Evolutionary conservation across 306 rosid genomes (phyloP), one percentile per base, ranked within the genome.

Genomic region (Cucurbita maxima): DNA sequence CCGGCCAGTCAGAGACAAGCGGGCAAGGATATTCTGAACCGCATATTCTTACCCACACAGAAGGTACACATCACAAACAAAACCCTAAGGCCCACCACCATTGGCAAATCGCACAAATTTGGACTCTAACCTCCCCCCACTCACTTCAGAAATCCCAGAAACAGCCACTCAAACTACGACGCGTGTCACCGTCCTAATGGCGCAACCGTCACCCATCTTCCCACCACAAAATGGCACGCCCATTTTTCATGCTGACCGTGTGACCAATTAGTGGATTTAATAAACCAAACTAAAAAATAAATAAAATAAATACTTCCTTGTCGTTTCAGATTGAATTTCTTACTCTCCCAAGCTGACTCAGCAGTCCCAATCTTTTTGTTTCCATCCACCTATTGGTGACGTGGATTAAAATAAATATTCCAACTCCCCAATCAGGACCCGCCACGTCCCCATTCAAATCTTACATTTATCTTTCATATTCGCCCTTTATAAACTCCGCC

Each of bases 71-170:
- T 58, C 7, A n/a, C 12, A 36, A 15, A 34, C 22, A 61, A 58
- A 22, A 6, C 4, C 63, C 18, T 30, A 18, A 13, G 47, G 15
- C 68, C 68, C 18, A 61, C 68, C 67, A 5, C 13, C 66, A 13
- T 15, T 5, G 6, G 9, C 22, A 60, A 36, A 36, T 61, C 68
- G 37, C 68, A 61, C 68, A n/a, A 62, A 4, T 62, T 62, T 62
- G 51, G 45, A 63, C 71, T 63, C 71, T 66, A 66, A 66, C n/a
- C 18, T 5, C 72, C 52, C 72, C 72, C 37, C 30, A 41, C 71
- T 18, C 40, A 7, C 40, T 43, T 45, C 54, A 2, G 12, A 43
- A 44, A 1, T 11, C 37, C 6, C 72, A 37, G 72, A 43, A 0
- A 66, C 72, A 43, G 72, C 19, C 53, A 43, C n/a, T 66, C 3